Conservation (phyloP, 2,329 filamentous ascomycete species). For the Neonectria neomacrospora region DNA sequence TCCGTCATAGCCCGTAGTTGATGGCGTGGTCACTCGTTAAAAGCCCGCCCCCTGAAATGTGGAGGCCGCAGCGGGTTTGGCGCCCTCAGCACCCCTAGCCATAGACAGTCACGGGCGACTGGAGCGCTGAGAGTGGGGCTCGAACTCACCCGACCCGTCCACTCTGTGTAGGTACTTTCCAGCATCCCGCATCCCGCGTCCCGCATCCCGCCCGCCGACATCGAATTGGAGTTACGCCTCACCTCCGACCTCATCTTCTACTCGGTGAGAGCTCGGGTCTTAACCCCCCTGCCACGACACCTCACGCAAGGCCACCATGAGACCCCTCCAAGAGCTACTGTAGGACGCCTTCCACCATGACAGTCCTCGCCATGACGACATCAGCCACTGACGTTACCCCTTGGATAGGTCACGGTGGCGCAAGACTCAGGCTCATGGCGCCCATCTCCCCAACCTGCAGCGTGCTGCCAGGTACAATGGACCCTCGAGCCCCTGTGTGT, state of each 20-base stretch:
- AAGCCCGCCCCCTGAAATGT: slow-evolving; percentile 10
- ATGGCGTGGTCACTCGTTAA: slow-evolving; percentile 17
- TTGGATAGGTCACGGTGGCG: slow-evolving; percentile 72
- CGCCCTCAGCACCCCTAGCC: slow-evolving; percentile 1
- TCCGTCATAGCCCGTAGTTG: no score
- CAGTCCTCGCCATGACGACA: slow-evolving; percentile 18
- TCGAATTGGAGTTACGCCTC: slow-evolving; percentile 16
- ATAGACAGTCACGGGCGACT: slow-evolving; percentile 11
- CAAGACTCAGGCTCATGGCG: slow-evolving; percentile 67
- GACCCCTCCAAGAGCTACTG: slow-evolving; percentile 53
- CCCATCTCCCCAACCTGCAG: slow-evolving; percentile 70
- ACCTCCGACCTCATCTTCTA: slow-evolving; percentile 11
- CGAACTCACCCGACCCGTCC: slow-evolving; percentile 2
- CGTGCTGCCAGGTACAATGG: slow-evolving; percentile 71
- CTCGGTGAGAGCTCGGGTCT: slow-evolving; percentile 8
- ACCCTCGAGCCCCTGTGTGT: slow-evolving; percentile 70
- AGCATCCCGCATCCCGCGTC: slow-evolving; percentile 7
- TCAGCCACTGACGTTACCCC: slow-evolving; percentile 39
- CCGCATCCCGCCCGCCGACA: background rate
- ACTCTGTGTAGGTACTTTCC: no score
- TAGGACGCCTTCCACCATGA: slow-evolving; percentile 40
- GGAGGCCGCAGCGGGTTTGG: background rate
- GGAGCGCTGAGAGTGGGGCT: slow-evolving; percentile 34
- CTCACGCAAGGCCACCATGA: slow-evolving; percentile 44
- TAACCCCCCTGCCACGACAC: slow-evolving; percentile 1